Base-by-base conservation (phyloP, 2,329 filamentous ascomycete species). In the Hymenoscyphus repandus region DNA sequence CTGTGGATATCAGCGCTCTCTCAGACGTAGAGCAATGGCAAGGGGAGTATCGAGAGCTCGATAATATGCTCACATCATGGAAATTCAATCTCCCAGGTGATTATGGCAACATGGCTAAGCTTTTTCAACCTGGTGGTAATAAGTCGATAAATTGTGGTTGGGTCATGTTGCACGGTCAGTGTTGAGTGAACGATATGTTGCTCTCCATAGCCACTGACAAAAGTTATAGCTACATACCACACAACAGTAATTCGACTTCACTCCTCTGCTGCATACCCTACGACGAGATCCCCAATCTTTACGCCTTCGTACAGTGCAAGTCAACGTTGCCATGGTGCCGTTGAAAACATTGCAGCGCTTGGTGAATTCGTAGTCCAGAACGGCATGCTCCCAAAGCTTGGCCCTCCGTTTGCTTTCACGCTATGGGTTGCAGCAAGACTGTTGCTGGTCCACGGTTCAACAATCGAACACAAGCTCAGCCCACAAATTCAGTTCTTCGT, bases 21-120 rank as follows among this genome's bases (percentile, higher is more conserved):
- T 81, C 83, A 5, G 91, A 96, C 60, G 91, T 96, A 5, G 89
- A 95, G 66, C 79, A 85, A 65, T 96, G 91, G 91, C 90, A 96
- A 68, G 77, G 85, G 59, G 84, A 87, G 43, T 96, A 95, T 69
- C 86, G 88, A 59, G 85, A 90, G 64, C 80, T 96, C 5, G 90
- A 96, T 66, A 85, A 81, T 60, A 83, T 85, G 60, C 76, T 96
- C 17, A 85, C 85, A 3, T 77, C 81, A 1, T 96, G 90, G 90
- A 91, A 93, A 64, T 88, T 89, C 57, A 83, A 83, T 50, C 76
- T 96, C 7, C 90, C 91, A 0, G 77, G 78, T 38, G 90, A 95
- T 61, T 95, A 92, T 68, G 84, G 88, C 20, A 92, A 93, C 68
- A 88, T 91, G 72, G 80, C 85, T 42, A 86, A 88, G 55, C 71